Evolutionary conservation across 176 grass and related monocot genomes (phyloP).

Genomic region (Oryza australiensis): DNA sequence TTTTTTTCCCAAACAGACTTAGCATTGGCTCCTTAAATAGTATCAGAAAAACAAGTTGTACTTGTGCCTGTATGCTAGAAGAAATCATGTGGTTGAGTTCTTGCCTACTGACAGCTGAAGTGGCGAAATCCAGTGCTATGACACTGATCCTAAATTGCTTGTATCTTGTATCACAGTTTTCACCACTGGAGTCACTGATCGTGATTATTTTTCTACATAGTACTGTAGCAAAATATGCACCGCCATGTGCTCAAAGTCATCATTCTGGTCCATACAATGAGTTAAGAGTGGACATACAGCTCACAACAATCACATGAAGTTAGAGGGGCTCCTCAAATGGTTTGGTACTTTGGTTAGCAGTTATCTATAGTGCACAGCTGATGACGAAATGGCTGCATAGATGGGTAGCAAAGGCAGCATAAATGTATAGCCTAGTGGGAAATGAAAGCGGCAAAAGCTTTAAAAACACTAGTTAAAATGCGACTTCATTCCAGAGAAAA

Average conservation of each 20-base stretch:
- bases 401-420: not conserved
- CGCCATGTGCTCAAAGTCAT: not conserved
- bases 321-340: not conserved
- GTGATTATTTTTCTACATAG: not conserved
- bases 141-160: not conserved
- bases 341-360: conserved; percentile 9
- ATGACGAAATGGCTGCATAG: conserved; percentile 45
- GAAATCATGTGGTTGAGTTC: not conserved
- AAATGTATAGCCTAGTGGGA: not conserved
- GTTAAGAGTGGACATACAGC: not conserved
- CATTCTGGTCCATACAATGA: not conserved
- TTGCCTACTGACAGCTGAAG: not conserved
- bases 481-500: conserved; percentile 2
- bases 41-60: not conserved
- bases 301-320: not conserved
- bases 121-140: not conserved
- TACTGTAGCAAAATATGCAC: not conserved
- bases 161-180: not conserved
- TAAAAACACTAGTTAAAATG: not conserved
- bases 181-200: not conserved
- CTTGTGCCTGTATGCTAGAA: not conserved
- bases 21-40: not conserved
- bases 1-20: not conserved
- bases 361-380: not conserved
- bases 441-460: conserved; percentile 2